These are phyloP conservation scores for Fusarium drepaniforme DNA, from an alignment of 2,329 filamentous ascomycete species.

Conservation along the genomic window DNA sequence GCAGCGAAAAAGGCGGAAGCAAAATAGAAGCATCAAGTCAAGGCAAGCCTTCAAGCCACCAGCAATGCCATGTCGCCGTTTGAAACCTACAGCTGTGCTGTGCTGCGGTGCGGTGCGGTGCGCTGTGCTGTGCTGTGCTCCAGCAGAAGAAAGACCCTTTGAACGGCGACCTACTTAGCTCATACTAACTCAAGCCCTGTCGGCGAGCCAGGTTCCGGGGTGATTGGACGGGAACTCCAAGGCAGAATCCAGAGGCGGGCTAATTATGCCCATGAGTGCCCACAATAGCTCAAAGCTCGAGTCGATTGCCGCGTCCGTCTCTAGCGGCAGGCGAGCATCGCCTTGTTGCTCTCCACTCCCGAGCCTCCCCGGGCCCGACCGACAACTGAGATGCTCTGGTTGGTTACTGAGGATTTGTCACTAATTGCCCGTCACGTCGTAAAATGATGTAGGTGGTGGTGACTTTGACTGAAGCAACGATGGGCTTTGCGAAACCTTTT, in stretches of 20 bases:
- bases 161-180: conserved; percentile 8
- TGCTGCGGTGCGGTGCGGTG: background rate
- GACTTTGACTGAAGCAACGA: conserved; percentile 9
- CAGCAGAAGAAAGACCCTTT: conserved; percentile 16
- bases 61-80: conserved; percentile 18
- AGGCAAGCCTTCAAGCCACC: conserved; percentile 20
- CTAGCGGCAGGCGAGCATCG: conserved; percentile 24
- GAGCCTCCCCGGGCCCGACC: conserved; percentile 1
- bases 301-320: conserved; percentile 25
- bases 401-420: conserved; percentile 21
- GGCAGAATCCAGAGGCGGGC: conserved; percentile 30
- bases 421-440: conserved; percentile 20
- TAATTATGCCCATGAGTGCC: conserved; percentile 33
- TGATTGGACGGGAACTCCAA: conserved; percentile 16
- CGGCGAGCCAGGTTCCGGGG: conserved; percentile 23
- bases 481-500: conserved; percentile 12
- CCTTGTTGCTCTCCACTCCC: conserved; percentile 22
- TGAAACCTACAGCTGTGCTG: conserved; percentile 13
- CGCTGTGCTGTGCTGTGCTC: background rate
- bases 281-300: conserved; percentile 22
- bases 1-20: conserved; percentile 24
- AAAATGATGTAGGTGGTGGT: conserved; percentile 1
- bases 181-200: background rate
- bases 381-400: conserved; percentile 9
- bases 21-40: conserved; percentile 25